These are phyloP conservation scores for Candida coquimbonensis DNA, from an alignment of 805 yeast species.

Conservation along the genomic window DNA sequence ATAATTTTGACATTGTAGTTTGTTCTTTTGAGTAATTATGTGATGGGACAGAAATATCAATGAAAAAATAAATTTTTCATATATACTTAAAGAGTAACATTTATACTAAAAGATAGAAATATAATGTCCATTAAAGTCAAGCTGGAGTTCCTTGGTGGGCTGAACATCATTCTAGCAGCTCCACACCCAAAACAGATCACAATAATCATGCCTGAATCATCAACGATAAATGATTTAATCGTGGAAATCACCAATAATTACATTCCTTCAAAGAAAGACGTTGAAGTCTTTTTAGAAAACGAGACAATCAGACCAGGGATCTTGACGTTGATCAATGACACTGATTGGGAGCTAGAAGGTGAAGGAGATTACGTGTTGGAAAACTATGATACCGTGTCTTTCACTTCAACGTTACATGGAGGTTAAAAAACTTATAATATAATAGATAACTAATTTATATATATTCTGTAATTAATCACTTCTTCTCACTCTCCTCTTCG, in stretches of 20 bases:
- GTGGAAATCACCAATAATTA: constrained; percentile 45
- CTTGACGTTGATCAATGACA: constrained; percentile 82
- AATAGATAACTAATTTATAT: not conserved
- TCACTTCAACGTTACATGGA: constrained; percentile 92
- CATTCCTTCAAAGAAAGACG: constrained; percentile 54
- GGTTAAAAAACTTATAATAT: constrained; percentile 40
- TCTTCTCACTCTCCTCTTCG: constrained; percentile 40
- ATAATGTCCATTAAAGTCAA: not conserved
- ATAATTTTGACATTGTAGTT: not conserved
- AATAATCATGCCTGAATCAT: constrained; percentile 35
- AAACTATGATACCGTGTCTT: constrained; percentile 70
- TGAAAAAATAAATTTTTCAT: not conserved
- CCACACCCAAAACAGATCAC: constrained; percentile 48
- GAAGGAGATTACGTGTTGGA: constrained; percentile 76
- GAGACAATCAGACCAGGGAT: constrained; percentile 87
- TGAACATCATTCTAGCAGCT: constrained; percentile 60
- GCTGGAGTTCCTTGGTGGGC: constrained; percentile 50
- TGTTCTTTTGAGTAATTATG: not conserved
- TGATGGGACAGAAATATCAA: not conserved
- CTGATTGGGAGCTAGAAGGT: constrained; percentile 96
- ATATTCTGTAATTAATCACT: too few species aligned
- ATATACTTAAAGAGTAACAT: not conserved
- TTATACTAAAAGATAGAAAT: not conserved
- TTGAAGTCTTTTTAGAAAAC: constrained; percentile 73
- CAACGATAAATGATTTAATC: constrained; percentile 43